Conservation (phyloP, 2,329 filamentous ascomycete species). For the Emmonsiellopsis sp. region DNA sequence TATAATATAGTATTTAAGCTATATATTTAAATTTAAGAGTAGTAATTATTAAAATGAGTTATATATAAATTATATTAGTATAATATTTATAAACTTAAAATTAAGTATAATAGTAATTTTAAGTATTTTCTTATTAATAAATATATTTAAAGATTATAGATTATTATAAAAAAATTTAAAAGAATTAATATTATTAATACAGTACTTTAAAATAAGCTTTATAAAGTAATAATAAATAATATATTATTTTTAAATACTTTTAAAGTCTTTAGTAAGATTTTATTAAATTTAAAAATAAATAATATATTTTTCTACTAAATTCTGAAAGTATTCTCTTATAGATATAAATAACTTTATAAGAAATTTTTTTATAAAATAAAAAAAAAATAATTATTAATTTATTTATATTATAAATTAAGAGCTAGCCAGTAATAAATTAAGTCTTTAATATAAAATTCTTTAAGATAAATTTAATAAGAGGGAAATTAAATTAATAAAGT, state of each 20-base stretch:
- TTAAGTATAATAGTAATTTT: slow-evolving; percentile 32
- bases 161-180: slow-evolving; percentile 35
- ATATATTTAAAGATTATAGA: slow-evolving; percentile 32
- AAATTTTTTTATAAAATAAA: slow-evolving; percentile 23
- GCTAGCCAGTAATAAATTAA: slow-evolving; percentile 25
- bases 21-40: slow-evolving; percentile 19
- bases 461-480: slow-evolving; percentile 28
- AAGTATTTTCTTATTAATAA: slow-evolving; percentile 28
- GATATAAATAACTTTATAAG: slow-evolving; percentile 22
- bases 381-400: slow-evolving; percentile 24
- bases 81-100: slow-evolving; percentile 34
- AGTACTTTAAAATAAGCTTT: slow-evolving; percentile 24
- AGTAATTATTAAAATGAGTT: slow-evolving; percentile 36
- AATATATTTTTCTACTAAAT: slow-evolving; percentile 18
- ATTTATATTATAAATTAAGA: slow-evolving; percentile 35
- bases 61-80: slow-evolving; percentile 31
- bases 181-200: slow-evolving; percentile 16
- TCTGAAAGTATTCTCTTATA: slow-evolving; percentile 24
- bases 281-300: slow-evolving; percentile 22
- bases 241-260: slow-evolving; percentile 21
- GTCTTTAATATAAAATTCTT: slow-evolving; percentile 15
- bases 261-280: slow-evolving; percentile 22
- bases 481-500: slow-evolving; percentile 25
- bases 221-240: slow-evolving; percentile 26
- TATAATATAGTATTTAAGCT: slow-evolving; percentile 12